Conservation (phyloP, 1,284 basidiomycete species). For the Termitomyces sp. region DNA sequence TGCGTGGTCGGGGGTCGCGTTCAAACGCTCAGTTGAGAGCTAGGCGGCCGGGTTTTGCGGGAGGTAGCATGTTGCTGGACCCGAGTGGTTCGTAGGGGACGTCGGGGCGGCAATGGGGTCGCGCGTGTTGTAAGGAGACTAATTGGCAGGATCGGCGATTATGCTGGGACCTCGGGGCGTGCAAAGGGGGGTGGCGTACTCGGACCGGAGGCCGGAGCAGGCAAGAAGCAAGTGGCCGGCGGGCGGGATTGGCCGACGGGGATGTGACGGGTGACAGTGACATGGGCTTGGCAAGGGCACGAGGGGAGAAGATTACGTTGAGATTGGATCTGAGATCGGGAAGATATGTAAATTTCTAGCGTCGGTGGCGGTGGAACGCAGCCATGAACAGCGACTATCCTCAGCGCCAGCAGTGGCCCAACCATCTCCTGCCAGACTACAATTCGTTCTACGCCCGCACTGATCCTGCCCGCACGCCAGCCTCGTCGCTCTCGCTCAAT, state of each 20-base stretch:
- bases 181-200: too few relatives aligned
- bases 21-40: too few relatives aligned
- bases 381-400: slow-evolving; percentile 29
- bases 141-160: too few relatives aligned
- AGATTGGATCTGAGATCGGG: slow-evolving; percentile 15
- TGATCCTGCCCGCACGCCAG: slow-evolving; percentile 6
- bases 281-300: background rate
- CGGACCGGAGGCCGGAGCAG: background rate
- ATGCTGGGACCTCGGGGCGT: too few relatives aligned
- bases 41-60: too few relatives aligned
- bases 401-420: slow-evolving; percentile 22
- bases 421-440: slow-evolving; percentile 11
- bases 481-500: slow-evolving; percentile 54
- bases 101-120: too few relatives aligned
- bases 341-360: slow-evolving; percentile 9
- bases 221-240: too few relatives aligned
- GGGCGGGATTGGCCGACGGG: background rate
- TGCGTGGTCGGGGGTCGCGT: too few relatives aligned
- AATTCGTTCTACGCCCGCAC: slow-evolving; percentile 17
- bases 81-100: too few relatives aligned
- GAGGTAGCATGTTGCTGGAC: too few relatives aligned
- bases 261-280: background rate
- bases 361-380: slow-evolving; percentile 11
- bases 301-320: slow-evolving; percentile 4
- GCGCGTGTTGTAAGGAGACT: too few relatives aligned